Conservation (phyloP, 805 yeast genomes). For the Candida peoriensis region DNA sequence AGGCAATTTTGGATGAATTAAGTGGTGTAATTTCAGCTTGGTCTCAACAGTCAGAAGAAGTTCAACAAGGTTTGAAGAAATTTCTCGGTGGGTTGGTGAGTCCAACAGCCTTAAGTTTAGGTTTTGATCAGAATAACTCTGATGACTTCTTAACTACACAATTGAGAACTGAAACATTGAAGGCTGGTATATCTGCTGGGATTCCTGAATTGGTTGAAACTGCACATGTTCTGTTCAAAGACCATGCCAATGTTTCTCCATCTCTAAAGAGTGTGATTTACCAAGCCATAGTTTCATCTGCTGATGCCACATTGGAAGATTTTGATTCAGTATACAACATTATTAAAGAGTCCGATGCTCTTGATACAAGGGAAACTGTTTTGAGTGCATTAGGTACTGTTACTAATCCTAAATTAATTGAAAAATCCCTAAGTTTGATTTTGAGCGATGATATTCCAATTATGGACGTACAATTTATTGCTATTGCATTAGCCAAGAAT, state of each 20-base stretch:
- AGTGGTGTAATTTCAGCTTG: constrained; percentile 44
- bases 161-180: constrained; percentile 58
- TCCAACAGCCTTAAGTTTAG: constrained; percentile 49
- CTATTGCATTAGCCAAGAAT: constrained; percentile 62
- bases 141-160: constrained; percentile 60
- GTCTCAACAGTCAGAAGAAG: constrained; percentile 44
- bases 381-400: constrained; percentile 63
- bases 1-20: constrained; percentile 43
- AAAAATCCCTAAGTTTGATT: constrained; percentile 48
- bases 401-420: constrained; percentile 42
- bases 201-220: constrained; percentile 40
- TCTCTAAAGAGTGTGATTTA: constrained; percentile 64
- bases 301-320: constrained; percentile 53
- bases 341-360: constrained; percentile 50
- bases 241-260: constrained; percentile 61
- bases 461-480: constrained; percentile 74
- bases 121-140: constrained; percentile 49
- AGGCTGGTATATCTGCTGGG: constrained; percentile 50
- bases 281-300: constrained; percentile 61
- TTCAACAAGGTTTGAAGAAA: constrained; percentile 40
- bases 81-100: constrained; percentile 51
- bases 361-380: constrained; percentile 66
- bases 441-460: constrained; percentile 53
- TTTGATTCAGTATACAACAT: constrained; percentile 56
- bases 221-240: constrained; percentile 39